phyloP scores from a whole-genome alignment of 768 basidiomycete genomes.

The Xerocomellus chrysenteron region DNA sequence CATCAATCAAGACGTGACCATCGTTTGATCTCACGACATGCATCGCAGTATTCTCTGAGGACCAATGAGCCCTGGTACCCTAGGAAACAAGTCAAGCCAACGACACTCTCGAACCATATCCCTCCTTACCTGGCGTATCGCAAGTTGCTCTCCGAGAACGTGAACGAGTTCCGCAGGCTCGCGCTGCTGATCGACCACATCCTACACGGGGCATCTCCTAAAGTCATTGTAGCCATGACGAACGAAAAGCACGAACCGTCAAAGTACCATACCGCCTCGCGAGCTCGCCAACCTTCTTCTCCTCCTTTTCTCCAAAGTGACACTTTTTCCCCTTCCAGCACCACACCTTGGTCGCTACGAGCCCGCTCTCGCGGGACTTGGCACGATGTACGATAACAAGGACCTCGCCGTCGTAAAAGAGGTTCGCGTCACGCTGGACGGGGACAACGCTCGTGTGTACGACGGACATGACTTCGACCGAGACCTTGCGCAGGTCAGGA shows the following conservation, averaged over 20 bases:
- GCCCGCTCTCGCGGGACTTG: constrained; percentile 62
- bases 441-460: constrained; percentile 47
- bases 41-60: constrained; percentile 79
- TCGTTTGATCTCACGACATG: constrained; percentile 59
- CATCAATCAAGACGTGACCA: constrained; percentile 62
- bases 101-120: background rate
- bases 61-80: constrained; percentile 76
- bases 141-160: constrained; percentile 66
- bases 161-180: constrained; percentile 65
- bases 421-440: constrained; percentile 43
- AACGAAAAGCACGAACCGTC: constrained; percentile 43
- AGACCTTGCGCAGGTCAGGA: constrained; percentile 52
- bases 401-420: constrained; percentile 76
- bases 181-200: constrained; percentile 52
- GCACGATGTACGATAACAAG: constrained; percentile 67
- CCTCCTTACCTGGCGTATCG: constrained; percentile 64
- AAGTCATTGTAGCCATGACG: too few relatives aligned
- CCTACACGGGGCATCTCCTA: constrained; percentile 14
- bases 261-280: constrained; percentile 70
- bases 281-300: constrained; percentile 65
- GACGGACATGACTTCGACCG: constrained; percentile 71
- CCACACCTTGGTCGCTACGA: constrained; percentile 73
- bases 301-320: constrained; percentile 56
- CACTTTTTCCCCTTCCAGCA: constrained; percentile 67
- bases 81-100: constrained; percentile 28